A percentile compares a stretch with the other conserved stretches of the same genome.
Conservation (phyloP, 768 basidiomycete species). For the Lactarius sanguifluus region DNA sequence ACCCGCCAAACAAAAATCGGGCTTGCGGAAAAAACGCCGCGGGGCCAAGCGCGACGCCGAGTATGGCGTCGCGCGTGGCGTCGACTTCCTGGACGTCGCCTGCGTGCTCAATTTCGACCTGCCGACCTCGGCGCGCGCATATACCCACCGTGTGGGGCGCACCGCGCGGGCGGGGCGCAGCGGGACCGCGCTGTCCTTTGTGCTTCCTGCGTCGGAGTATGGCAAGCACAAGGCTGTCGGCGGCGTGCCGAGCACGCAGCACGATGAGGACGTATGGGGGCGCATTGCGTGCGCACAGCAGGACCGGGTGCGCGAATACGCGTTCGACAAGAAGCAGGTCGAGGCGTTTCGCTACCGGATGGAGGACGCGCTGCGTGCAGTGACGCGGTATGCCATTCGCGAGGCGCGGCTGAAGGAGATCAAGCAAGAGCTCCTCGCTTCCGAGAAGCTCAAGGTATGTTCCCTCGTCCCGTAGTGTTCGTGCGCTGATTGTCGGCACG, state of each 20-base stretch:
- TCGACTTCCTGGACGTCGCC: conserved; percentile 95
- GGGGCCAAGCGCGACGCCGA: conserved; percentile 58
- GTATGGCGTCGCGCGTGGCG: conserved; percentile 92
- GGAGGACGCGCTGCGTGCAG: conserved; percentile 91
- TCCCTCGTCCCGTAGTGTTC: background rate
- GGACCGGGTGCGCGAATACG: conserved; percentile 78
- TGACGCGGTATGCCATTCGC: conserved; percentile 80
- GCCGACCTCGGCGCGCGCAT: conserved; percentile 82
- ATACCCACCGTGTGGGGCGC: conserved; percentile 94
- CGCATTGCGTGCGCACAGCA: conserved; percentile 78
- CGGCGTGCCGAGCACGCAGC: conserved; percentile 61
- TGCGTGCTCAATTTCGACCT: conserved; percentile 99
- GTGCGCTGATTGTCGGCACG: conserved; percentile 12
- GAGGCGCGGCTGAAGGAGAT: conserved; percentile 94
- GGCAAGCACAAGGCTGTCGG: conserved; percentile 76
- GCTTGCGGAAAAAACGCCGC: conserved; percentile 48
- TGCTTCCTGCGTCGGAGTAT: conserved; percentile 69
- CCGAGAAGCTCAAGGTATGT: conserved; percentile 91
- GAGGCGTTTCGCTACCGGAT: conserved; percentile 97
- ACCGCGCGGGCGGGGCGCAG: conserved; percentile 95
- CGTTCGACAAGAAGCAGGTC: conserved; percentile 93
- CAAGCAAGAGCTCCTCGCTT: conserved; percentile 90
- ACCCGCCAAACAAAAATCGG: conserved; percentile 38
- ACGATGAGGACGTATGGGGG: conserved; percentile 74
- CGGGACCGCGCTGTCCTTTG: conserved; percentile 88